Percentiles rank a stretch among this genome's conserved stretches.
Evolutionary conservation across 192 early-diverging fungal genomes (phyloP).

Genomic region (Podila minutissima): DNA sequence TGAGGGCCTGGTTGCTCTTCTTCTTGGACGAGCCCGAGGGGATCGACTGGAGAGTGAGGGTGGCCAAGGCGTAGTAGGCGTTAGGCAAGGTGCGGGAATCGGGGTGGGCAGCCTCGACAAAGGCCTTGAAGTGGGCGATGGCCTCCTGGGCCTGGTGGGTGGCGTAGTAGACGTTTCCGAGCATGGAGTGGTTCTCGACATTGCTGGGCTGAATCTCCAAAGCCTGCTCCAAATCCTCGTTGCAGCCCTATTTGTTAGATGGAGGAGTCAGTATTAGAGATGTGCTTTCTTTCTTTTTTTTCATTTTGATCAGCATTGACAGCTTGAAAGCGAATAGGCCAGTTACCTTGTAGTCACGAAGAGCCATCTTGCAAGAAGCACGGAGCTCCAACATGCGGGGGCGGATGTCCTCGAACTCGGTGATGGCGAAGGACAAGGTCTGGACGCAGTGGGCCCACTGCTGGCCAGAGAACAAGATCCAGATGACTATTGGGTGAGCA

Average conservation of each 20-base stretch:
- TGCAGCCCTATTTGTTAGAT: constrained; percentile 43
- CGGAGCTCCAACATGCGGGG: constrained; percentile 64
- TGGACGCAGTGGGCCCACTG: constrained; percentile 67
- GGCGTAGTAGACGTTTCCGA: constrained; percentile 48
- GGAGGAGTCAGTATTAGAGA: constrained; percentile 21
- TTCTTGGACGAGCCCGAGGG: constrained; percentile 49
- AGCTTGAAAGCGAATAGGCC: constrained; percentile 14
- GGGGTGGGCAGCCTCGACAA: constrained; percentile 58
- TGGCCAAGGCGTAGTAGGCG: constrained; percentile 60
- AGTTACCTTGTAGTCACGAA: constrained; percentile 54
- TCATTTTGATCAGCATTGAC: constrained; percentile 22
- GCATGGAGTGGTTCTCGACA: constrained; percentile 47
- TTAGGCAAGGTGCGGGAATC: constrained; percentile 63
- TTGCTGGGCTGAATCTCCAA: constrained; percentile 39
- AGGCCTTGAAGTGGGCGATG: constrained; percentile 60
- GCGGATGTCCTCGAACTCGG: constrained; percentile 59
- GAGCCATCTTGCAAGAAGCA: constrained; percentile 61
- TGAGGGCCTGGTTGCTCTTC: constrained; percentile 50
- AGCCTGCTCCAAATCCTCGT: constrained; percentile 45
- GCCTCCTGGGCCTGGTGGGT: constrained; percentile 56
- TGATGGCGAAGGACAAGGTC: constrained; percentile 64
- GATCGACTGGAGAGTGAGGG: constrained; percentile 49
- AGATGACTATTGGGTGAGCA: constrained; percentile 44
- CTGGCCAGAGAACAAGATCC: constrained; percentile 67
- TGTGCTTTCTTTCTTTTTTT: constrained; percentile 17